Base-by-base conservation (phyloP, 768 basidiomycete species). In the Pisolithus tinctorius region DNA sequence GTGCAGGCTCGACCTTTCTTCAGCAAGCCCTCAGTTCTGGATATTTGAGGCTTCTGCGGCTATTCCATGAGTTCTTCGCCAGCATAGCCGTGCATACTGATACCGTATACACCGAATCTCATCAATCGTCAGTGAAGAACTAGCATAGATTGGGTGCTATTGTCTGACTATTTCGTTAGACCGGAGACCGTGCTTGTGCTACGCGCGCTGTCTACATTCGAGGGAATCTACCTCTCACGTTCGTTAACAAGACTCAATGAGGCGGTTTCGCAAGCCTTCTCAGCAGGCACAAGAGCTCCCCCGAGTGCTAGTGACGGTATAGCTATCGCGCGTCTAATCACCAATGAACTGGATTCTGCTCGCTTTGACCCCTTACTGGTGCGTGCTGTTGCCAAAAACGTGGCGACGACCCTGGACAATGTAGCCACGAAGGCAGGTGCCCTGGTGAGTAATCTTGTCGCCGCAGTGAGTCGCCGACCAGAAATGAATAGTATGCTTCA, bases 21-120 rank as follows among this genome's bases (percentile, higher is more conserved):
- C 93, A 97, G 58, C 93, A 94, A 60, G 89, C 90, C 4, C 71
- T 99, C 38, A 84, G 85, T 57, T 74, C 82, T 2, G 88, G 89
- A 16, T 98, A 98, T 69, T 92, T 94, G 3, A 80, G 81, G 45
- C 74, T 99, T 3, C 66, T 99, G 8, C 80, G 96, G 9, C 77
- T 97, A 2, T 94, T 99, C 69, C 96, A 99, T 50, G 93, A 93
- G 38, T 96, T 99, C 71, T 99, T 99, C 64, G 83, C 87, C 29
- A 93, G 93, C 65, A 92, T 98, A 48, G 84, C 92, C 2, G 87
- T 95, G 10, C 90, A 97, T 63, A 96, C 96, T 1, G 95, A 98
- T 62, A 98, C 96, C 0, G 73, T 89, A 6, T 98, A 98, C 64
- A 84, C 82, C 0, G 81, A 84, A 48, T 75, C 80, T 0, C 79